Conservation (phyloP, 176 grass and related monocot species). For the Lolium perenne region DNA sequence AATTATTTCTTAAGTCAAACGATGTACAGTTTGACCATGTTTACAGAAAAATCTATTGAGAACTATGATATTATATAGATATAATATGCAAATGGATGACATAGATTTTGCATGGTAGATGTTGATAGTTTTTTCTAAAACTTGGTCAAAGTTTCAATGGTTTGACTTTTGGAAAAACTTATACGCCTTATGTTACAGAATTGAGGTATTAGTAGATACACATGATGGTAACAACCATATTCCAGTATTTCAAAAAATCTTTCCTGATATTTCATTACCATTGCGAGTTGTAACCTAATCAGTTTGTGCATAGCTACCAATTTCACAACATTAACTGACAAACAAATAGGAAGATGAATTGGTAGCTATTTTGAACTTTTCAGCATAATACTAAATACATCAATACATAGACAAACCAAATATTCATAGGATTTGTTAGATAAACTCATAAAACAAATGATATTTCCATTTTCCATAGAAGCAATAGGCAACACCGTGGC, state of each 20-base stretch:
- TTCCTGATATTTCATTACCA: not conserved
- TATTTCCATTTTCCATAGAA: constrained; percentile 24
- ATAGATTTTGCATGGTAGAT: too few species aligned
- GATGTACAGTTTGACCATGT: too few species aligned
- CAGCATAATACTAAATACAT: not conserved
- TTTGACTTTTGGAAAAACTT: too few species aligned
- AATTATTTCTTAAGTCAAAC: too few species aligned
- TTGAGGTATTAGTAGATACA: not conserved
- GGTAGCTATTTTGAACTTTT: not conserved
- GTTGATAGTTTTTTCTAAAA: too few species aligned
- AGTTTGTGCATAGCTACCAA: not conserved
- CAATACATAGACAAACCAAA: constrained; percentile 2
- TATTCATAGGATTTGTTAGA: not conserved
- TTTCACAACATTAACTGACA: not conserved
- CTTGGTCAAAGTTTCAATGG: too few species aligned
- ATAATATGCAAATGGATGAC: too few species aligned
- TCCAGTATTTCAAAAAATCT: not conserved
- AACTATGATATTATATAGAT: too few species aligned
- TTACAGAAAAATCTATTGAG: too few species aligned
- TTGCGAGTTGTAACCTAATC: constrained; percentile 7
- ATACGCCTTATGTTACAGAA: too few species aligned
- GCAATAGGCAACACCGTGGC: not conserved
- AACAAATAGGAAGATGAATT: not conserved
- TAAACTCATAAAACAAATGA: not conserved
- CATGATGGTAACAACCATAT: constrained; percentile 2